Base-by-base conservation (phyloP, 192 early-diverging fungal species). In the Backusella circina region DNA sequence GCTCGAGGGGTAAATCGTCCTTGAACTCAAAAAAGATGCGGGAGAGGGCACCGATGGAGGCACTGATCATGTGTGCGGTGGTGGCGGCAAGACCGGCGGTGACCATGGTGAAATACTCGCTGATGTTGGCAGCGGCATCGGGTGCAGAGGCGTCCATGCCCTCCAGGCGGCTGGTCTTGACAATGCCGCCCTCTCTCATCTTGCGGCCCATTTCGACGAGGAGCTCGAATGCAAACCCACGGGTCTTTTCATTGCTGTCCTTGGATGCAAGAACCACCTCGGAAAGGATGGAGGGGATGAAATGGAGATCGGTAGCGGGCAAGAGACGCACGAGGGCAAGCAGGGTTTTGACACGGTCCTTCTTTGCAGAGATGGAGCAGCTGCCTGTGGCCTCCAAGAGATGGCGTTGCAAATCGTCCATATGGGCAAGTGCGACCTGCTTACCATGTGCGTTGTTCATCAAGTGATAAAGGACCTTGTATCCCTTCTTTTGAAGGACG, bases 201-300 rank as follows among this genome's bases (percentile, higher is more conserved):
- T 92, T 94, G 67, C 87, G 83, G 18, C 94, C 97, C 95, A 99
- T 96, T 6, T 88, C 86, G 0, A 98, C 91, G 66, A 97, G 80
- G 28, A 93, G 88, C 13, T 95, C 93, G 79, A 94, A 98, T 1
- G 95, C 94, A 28, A 90, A 84, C 35, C 82, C 82, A 32, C 98
- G 90, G 5, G 94, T 89, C 76, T 93, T 94, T 84, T 98, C 96
- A 66, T 92, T 96, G 5, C 89, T 89, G 77, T 98, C 98, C 85
- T 99, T 99, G 51, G 95, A 96, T 32, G 90, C 88, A 18, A 98
- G 80, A 67, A 99, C 98, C 54, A 91, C 94, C 82, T 99, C 98
- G 1, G 95, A 93, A 26, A 99, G 79, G 39, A 93, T 87, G 12
- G 90, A 87, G 7, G 98, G 96, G 2, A 98, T 89, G 85, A 97